A percentile compares a stretch with the other conserved stretches of the same genome.
phyloP scores from a whole-genome alignment of 208 protist genomes.

The Trichomonas gallinae region DNA sequence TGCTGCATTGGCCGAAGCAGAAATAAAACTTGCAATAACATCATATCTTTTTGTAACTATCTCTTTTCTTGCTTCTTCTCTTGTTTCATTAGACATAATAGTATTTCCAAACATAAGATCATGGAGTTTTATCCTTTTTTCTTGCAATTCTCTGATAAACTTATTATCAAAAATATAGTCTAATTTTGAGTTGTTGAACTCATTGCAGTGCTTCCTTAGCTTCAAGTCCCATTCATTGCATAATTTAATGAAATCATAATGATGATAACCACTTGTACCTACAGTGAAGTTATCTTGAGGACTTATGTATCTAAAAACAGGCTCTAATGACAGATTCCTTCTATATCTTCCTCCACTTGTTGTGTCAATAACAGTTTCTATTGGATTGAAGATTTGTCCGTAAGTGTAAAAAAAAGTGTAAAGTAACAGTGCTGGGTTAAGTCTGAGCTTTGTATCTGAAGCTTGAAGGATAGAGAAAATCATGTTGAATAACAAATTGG shows the following conservation, averaged over 20 bases:
- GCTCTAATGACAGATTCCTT: not conserved
- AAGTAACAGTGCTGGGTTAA: not conserved
- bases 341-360: not conserved
- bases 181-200: not conserved
- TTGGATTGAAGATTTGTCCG: not conserved
- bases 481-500: not conserved
- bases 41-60: not conserved
- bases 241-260: not conserved
- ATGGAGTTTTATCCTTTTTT: not conserved
- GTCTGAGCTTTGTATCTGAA: not conserved
- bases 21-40: not conserved
- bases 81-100: not conserved
- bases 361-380: not conserved
- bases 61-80: not conserved
- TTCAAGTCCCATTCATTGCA: not conserved
- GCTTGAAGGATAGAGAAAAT: not conserved
- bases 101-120: not conserved
- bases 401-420: not conserved
- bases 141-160: not conserved
- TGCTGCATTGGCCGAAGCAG: not conserved
- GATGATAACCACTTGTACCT: not conserved
- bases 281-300: too few species aligned
- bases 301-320: not conserved
- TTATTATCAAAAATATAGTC: not conserved
- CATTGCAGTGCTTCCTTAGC: not conserved